Evolutionary conservation across 2,329 filamentous ascomycete species (phyloP), one percentile per base, ranked within the genome.

Genomic region (Penicillium nordicum): DNA sequence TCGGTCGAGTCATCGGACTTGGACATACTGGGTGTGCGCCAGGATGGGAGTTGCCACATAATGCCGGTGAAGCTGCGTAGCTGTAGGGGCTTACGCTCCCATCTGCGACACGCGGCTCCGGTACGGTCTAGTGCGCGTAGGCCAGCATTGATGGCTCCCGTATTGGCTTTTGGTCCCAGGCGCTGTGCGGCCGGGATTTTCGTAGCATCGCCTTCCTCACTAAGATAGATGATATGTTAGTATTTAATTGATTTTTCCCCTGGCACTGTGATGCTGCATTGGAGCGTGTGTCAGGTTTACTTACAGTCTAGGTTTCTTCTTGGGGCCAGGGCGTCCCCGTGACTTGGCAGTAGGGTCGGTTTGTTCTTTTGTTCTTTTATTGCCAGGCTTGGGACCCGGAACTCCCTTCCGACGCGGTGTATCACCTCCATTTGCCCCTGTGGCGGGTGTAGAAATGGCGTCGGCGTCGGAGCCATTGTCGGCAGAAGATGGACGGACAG

Each of bases 71-170:
- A 97, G 74, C 88, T 96, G 81, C 96, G 96, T 65, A 97, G 80
- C 47, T 81, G 82, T 72, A 97, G 90, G 54, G 86, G 84, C 61
- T 91, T 91, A 74, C 87, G 90, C 71, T 86, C 82, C 94, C 94
- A 99, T 73, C 87, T 92, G 63, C 93, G 89, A 75, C 92, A 97
- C 10, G 94, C 92, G 69, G 93, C 89, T 64, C 93, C 93, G 8
- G 89, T 89, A 59, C 93, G 88, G 75, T 99, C 94, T 62, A 99
- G 88, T 12, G 94, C 93, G 53, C 94, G 90, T 48, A 99, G 87
- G 50, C 91, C 90, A 53, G 94, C 94, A 72, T 99, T 99, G 81
- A 99, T 99, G 57, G 93, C 93, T 62, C 94, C 94, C 68, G 93
- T 90, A 73, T 97, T 97, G 50, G 93, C 93, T 76, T 97, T 97